Conservation (phyloP, 73 alveolate genomes). For the Tetrahymena elliotti region DNA sequence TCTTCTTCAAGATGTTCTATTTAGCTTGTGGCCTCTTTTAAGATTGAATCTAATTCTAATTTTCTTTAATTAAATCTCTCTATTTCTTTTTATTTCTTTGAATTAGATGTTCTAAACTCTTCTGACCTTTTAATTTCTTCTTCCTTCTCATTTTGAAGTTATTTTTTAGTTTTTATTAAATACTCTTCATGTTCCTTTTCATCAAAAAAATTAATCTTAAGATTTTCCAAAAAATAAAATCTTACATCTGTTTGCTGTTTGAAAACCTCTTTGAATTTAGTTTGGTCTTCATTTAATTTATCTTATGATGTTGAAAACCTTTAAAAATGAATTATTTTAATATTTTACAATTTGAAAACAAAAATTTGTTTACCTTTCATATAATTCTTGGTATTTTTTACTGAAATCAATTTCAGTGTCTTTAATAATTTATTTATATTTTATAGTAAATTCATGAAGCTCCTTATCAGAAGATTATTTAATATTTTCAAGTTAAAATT, state of each 20-base stretch:
- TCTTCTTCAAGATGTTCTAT: constrained; percentile 8
- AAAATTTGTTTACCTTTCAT: background rate
- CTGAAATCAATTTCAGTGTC: background rate
- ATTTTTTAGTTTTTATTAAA: constrained; percentile 2
- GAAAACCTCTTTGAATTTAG: background rate
- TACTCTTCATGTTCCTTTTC: constrained; percentile 12
- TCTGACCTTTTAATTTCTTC: constrained; percentile 17
- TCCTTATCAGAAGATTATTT: background rate
- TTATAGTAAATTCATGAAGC: background rate
- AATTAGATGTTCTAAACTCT: constrained; percentile 20
- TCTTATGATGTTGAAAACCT: background rate
- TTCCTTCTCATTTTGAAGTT: background rate
- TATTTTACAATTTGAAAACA: background rate
- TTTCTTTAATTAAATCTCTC: constrained; percentile 28
- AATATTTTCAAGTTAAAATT: background rate
- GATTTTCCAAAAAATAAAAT: background rate
- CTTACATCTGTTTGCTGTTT: background rate
- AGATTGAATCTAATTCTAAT: constrained; percentile 9
- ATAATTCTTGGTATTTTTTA: background rate
- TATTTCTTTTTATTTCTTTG: constrained; percentile 20
- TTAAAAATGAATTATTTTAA: background rate
- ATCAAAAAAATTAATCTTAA: background rate
- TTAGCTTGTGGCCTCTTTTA: constrained; percentile 16
- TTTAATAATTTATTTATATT: background rate
- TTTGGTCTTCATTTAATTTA: background rate